Evolutionary conservation across 768 basidiomycete species (phyloP), one percentile per base, ranked within the genome.

Genomic region (Suillus brevipes): DNA sequence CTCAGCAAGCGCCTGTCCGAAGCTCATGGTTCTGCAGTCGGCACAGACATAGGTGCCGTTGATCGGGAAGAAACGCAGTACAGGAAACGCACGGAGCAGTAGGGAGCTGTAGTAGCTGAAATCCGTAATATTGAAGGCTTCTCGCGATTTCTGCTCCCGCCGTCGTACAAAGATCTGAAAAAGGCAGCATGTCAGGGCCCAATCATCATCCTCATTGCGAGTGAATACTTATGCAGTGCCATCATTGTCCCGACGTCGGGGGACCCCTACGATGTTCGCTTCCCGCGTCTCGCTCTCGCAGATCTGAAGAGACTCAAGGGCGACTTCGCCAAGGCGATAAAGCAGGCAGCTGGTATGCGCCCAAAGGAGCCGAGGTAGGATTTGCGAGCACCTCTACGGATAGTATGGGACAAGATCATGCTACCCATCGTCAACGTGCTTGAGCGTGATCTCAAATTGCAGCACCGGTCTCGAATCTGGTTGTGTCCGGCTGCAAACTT

Each of bases 401-500:
- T 1, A 25, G 10, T 50, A 25, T 25, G 49, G 49, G 25, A 25
- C 0, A 2, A 25, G 25, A 50, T 50, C 25, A 50, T 25, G 49
- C 49, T 50, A 14, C 49, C 49, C 13, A 50, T 50, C 10, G 49
- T 50, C 49, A 16, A 50, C 2, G 49, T 25, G 16, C 49, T 50
- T 6, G 2, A 25, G 23, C 0, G 1, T 10, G 25, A 3, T 2
- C 49, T 50, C 2, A 25, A n/a, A 25, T 6, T n/a, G 1, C 12
- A 1, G 31, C 10, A 2, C 23, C 1, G 7, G 1, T 62, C 49
- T 14, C 61, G 61, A 13, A 36, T 49, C 10, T 71, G 69, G 70
- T 67, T 69, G 70, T 70, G 70, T 57, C 70, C 69, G 0, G 68
- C 66, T 4, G 55, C 65, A 13, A 12, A 18, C 0, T 45, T 45